phyloP scores from a whole-genome alignment of 148 eudicot species.

The Vaccinium vitisidaea region DNA sequence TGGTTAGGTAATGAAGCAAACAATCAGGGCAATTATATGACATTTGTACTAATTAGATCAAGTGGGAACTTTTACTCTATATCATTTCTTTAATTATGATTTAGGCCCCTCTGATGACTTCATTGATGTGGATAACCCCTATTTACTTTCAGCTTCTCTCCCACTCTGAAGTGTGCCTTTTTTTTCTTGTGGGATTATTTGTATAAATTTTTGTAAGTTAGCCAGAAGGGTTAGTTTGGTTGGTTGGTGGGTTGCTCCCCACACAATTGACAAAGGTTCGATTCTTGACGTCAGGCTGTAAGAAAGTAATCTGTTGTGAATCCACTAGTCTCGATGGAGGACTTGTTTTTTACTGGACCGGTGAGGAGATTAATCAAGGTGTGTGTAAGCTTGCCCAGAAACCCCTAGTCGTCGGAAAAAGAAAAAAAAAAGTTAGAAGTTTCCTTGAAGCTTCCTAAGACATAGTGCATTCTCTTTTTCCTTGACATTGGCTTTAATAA shows the following conservation, averaged over 20 bases:
- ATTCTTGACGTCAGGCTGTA: too few relatives aligned
- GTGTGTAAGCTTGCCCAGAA: too few relatives aligned
- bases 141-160: background rate
- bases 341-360: too few relatives aligned
- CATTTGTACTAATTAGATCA: background rate
- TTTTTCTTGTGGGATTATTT: background rate
- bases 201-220: too few relatives aligned
- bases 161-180: background rate
- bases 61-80: background rate
- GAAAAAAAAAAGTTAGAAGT: background rate
- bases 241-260: too few relatives aligned
- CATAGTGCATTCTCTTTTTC: constrained; percentile 2
- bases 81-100: background rate
- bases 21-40: background rate
- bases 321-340: too few relatives aligned
- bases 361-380: too few relatives aligned
- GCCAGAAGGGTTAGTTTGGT: too few relatives aligned
- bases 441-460: background rate
- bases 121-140: background rate
- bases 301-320: too few relatives aligned
- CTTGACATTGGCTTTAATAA: background rate
- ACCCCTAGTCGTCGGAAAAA: too few relatives aligned
- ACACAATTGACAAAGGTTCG: too few relatives aligned
- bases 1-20: background rate
- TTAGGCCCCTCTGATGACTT: background rate